Conservation (phyloP, 2,329 filamentous ascomycete species). For the Aspergillus sp. region DNA sequence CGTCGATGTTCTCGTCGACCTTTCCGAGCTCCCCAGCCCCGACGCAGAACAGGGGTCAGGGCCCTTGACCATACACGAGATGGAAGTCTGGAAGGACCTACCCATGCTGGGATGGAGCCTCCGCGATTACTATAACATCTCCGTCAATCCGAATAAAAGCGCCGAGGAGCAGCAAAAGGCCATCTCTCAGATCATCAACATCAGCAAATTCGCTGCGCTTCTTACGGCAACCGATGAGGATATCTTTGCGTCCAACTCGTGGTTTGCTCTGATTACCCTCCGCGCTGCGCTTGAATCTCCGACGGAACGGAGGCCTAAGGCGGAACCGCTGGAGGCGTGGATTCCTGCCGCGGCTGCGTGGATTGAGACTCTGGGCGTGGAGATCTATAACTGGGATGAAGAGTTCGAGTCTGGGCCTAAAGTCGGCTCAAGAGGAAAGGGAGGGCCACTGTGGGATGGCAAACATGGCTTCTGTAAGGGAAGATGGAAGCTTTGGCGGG, state of each 20-base stretch:
- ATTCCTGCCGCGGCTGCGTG: constrained; percentile 13
- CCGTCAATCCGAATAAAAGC: not conserved
- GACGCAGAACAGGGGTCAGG: not conserved
- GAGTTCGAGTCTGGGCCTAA: constrained; percentile 1
- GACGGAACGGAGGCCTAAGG: not conserved
- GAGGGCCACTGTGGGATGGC: constrained; percentile 14
- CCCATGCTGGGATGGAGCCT: not conserved
- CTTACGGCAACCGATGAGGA: constrained; percentile 12
- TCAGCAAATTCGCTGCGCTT: constrained; percentile 9
- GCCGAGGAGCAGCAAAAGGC: not conserved
- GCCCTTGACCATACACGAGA: not conserved
- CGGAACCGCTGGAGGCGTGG: constrained; percentile 1
- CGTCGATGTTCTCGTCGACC: not conserved
- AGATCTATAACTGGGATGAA: constrained; percentile 16
- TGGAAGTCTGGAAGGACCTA: not conserved
- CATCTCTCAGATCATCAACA: constrained; percentile 1
- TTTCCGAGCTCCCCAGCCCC: not conserved
- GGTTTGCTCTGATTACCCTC: constrained; percentile 12
- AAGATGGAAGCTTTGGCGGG: constrained; percentile 13
- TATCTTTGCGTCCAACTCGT: constrained; percentile 5
- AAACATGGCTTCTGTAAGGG: constrained; percentile 14
- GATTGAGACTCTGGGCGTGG: constrained; percentile 14
- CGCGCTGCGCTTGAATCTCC: constrained; percentile 10
- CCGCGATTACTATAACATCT: not conserved
- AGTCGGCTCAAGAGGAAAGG: constrained; percentile 1